phyloP scores from a whole-genome alignment of 768 basidiomycete genomes.

The Suillus discolor region DNA sequence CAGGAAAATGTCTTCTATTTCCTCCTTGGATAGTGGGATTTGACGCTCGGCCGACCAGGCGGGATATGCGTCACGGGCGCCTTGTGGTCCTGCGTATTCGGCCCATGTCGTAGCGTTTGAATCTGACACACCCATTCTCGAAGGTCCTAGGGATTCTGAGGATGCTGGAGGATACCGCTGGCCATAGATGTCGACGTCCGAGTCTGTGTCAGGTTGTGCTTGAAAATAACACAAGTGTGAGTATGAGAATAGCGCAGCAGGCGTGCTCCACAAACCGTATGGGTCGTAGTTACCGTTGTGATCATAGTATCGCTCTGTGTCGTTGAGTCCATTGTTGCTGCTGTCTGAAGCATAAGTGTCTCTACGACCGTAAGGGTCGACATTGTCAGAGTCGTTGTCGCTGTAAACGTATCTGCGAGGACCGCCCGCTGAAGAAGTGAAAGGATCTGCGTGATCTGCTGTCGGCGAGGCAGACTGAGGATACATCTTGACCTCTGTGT shows the following conservation, averaged over 20 bases:
- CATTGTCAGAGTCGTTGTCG: slow-evolving; percentile 76
- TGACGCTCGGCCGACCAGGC: slow-evolving; percentile 92
- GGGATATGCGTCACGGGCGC: slow-evolving; percentile 83
- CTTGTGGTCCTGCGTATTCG: slow-evolving; percentile 58
- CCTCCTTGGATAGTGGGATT: slow-evolving; percentile 98
- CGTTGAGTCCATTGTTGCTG: slow-evolving; percentile 56
- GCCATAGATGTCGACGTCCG: slow-evolving; percentile 74
- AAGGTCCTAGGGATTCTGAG: slow-evolving; percentile 71
- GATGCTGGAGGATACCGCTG: slow-evolving; percentile 68
- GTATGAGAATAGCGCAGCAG: slow-evolving; percentile 10
- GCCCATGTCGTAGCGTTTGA: slow-evolving; percentile 74
- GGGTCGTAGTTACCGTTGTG: slow-evolving; percentile 61
- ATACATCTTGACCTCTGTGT: slow-evolving; percentile 38
- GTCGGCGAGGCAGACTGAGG: slow-evolving; percentile 59
- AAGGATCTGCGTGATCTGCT: slow-evolving; percentile 69
- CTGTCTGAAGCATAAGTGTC: slow-evolving; percentile 74
- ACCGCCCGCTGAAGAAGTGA: slow-evolving; percentile 44
- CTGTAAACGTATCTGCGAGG: slow-evolving; percentile 55
- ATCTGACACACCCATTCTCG: slow-evolving; percentile 63
- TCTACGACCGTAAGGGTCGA: slow-evolving; percentile 60
- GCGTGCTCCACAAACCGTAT: slow-evolving; percentile 49
- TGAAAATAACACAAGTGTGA: slow-evolving; percentile 20
- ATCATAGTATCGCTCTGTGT: slow-evolving; percentile 63
- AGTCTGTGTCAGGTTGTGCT: slow-evolving; percentile 86
- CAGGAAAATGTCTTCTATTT: slow-evolving; percentile 97